phyloP scores from a whole-genome alignment of 2,329 filamentous ascomycete species.

The Neonectria coccinea region DNA sequence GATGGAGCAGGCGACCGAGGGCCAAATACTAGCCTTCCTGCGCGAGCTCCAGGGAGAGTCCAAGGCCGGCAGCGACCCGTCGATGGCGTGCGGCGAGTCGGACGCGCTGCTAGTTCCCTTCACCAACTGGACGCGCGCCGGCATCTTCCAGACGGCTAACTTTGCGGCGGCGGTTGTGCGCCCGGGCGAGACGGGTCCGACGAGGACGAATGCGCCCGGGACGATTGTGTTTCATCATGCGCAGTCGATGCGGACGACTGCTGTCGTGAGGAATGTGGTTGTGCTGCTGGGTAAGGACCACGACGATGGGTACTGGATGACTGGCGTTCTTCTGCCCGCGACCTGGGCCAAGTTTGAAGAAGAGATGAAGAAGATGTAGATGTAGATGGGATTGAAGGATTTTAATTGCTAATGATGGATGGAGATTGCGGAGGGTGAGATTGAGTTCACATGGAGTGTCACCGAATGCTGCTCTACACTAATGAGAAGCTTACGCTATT shows the following conservation, averaged over 20 bases:
- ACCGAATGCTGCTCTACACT: too few species aligned
- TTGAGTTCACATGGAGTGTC: too few species aligned
- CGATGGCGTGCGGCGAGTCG: slow-evolving; percentile 1
- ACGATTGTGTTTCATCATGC: slow-evolving; percentile 5
- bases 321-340: neutral
- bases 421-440: too few species aligned
- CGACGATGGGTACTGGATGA: neutral
- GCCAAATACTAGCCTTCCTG: neutral
- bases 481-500: too few species aligned
- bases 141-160: neutral
- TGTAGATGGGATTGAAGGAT: too few species aligned
- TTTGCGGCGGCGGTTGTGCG: slow-evolving; percentile 5
- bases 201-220: neutral
- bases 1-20: slow-evolving; percentile 1
- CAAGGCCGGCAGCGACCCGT: neutral
- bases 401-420: too few species aligned
- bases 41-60: neutral
- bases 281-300: neutral
- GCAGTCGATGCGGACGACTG: slow-evolving; percentile 4
- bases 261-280: neutral
- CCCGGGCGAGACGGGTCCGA: neutral
- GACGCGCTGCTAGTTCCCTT: slow-evolving; percentile 4
- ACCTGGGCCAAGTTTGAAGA: neutral
- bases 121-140: slow-evolving; percentile 19
- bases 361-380: neutral